Evolutionary conservation across 805 yeast species (phyloP), one percentile per base, ranked within the genome.

Genomic region (Candida methanosorbosa): DNA sequence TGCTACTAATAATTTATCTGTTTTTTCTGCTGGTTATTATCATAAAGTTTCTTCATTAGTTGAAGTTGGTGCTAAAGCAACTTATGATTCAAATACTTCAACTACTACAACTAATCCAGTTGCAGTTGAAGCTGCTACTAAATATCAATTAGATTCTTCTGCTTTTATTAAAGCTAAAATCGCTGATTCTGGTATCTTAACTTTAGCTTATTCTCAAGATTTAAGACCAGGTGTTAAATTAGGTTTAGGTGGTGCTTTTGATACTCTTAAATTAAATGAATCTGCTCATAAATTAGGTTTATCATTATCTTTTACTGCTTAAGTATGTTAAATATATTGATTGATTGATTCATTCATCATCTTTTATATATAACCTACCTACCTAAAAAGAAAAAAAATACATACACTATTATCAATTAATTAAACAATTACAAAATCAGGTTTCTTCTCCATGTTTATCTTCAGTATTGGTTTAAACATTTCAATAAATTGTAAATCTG

Each of bases 211-310:
- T 81, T 82, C 90, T 59, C 97, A 90, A 72, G 80, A 75, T 54
- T 75, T 92, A 64, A 84, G 90, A 72, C 94, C 94, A 43, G 97
- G 97, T 66, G 95, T 92, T 54, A 85, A 84, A 58, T 72, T 92
- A 54, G 98, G 98, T 64, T 75, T 92, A 48, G 98, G 98, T 75
- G 83, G 94, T 54, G 86, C 95, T 45, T 80, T 92, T 67, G 95
- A 92, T 66, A 94, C 97, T 55, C 76, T 88, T 66, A 83, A 90
- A 66, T 75, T 90, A 59, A 79, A 84, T 60, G 97, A 88, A 74
- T 85, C 96, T 46, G 95, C 92, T 57, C 98, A 92, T 80, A 88
- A 92, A 78, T 74, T 92, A 57, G 98, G 98, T 67, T 75, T 86
- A 70, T 85, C 95, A 38, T 75, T 92, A 64, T 75, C 95, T 46